A percentile compares a stretch with the other conserved stretches of the same genome.
Conservation (phyloP, 331 rosid species). For the Malus hybrid region DNA sequence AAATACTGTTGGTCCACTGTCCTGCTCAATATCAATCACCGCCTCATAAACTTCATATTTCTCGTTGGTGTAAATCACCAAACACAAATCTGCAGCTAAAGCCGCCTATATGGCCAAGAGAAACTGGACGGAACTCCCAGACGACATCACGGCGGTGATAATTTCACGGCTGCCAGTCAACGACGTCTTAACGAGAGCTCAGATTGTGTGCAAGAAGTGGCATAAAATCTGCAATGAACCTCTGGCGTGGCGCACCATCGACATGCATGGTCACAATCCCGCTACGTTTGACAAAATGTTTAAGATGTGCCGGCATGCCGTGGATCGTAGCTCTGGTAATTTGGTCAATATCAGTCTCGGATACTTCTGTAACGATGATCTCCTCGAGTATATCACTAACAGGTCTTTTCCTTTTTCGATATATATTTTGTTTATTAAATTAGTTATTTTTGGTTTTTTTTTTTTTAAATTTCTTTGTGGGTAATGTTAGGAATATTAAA, state of each 20-base stretch:
- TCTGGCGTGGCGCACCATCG: conserved; percentile 6
- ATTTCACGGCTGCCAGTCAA: conserved; percentile 13
- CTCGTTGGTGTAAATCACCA: no score
- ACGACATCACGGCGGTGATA: conserved; percentile 19
- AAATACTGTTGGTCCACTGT: no score
- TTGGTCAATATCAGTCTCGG: conserved; percentile 2
- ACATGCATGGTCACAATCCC: background rate
- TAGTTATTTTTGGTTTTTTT: background rate
- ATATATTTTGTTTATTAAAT: background rate
- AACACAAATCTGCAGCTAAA: no score
- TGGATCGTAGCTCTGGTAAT: conserved; percentile 14
- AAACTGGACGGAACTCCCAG: background rate
- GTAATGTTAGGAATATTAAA: no score
- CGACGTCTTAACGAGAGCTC: conserved; percentile 20
- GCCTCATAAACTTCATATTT: no score
- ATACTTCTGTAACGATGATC: conserved; percentile 5
- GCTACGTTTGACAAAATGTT: background rate
- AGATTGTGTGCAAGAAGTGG: conserved; percentile 26
- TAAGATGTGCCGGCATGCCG: conserved; percentile 2
- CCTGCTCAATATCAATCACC: no score
- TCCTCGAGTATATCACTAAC: conserved; percentile 9
- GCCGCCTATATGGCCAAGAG: background rate
- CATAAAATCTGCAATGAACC: conserved; percentile 31
- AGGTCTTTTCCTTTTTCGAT: background rate
- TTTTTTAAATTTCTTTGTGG: no score